Conservation (phyloP, 192 early-diverging fungal species). For the Entomortierella parvispora region DNA sequence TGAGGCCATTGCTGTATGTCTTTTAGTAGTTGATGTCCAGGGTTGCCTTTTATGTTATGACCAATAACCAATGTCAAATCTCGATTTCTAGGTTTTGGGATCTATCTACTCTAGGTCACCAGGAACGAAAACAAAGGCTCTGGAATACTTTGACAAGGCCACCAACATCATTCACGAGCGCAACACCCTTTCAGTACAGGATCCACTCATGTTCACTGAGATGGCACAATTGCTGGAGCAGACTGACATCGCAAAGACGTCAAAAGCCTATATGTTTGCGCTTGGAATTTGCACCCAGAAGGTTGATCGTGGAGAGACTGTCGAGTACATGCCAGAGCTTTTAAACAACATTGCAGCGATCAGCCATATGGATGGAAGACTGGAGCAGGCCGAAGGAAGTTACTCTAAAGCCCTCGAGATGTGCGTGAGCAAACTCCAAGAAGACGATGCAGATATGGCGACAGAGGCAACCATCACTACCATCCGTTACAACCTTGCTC, state of each 20-base stretch:
- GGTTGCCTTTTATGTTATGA: neutral
- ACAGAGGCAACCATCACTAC: conserved; percentile 61
- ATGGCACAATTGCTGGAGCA: conserved; percentile 74
- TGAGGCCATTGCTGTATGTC: conserved; percentile 65
- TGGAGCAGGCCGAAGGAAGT: conserved; percentile 51
- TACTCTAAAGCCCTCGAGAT: conserved; percentile 60
- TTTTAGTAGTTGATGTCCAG: neutral
- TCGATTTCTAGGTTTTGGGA: conserved; percentile 61
- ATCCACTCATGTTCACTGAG: conserved; percentile 69
- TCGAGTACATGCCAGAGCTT: conserved; percentile 68
- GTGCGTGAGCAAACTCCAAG: conserved; percentile 28
- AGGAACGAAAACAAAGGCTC: conserved; percentile 72
- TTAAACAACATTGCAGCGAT: conserved; percentile 90
- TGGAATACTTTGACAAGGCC: conserved; percentile 72
- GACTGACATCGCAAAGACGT: conserved; percentile 56
- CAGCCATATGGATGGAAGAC: conserved; percentile 62
- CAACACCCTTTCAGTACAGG: conserved; percentile 56
- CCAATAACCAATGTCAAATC: no score
- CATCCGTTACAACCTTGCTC: conserved; percentile 80
- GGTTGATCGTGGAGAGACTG: conserved; percentile 38
- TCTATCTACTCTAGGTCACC: conserved; percentile 69
- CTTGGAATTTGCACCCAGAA: conserved; percentile 49
- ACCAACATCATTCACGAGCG: conserved; percentile 65
- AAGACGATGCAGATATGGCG: conserved; percentile 41
- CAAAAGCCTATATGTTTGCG: conserved; percentile 56